Evolutionary conservation across 2,329 filamentous ascomycete genomes (phyloP), one percentile per base, ranked within the genome.

Genomic region (Neodidymelliopsis sp.): DNA sequence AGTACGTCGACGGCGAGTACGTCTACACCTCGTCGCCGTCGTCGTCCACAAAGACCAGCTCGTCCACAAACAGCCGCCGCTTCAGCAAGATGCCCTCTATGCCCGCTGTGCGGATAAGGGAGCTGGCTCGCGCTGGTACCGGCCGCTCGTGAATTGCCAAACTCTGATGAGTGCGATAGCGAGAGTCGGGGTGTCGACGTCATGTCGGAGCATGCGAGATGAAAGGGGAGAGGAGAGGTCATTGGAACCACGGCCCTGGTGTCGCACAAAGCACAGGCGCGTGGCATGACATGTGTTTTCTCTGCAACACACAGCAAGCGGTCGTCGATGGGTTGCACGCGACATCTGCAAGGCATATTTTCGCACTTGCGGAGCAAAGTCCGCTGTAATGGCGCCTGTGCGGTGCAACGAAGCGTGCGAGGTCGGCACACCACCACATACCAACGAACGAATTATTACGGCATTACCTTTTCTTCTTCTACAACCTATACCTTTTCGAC

Each of bases 1-100:
- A 90, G 72, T 97, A 97, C 75, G 89, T 97, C 58, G 90, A 97
- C 71, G 94, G 92, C 75, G 93, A 97, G 79, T 97, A 97, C 78
- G 81, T 96, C 73, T 95, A 91, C 81, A 72, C 72, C 39, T 67
- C 68, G 13, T 68, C 67, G 16, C 71, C 71, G 15, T 65, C 66
- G 11, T 66, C 66, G 9, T 62, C 67, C 30, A 69, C 62, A 6
- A 66, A 63, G 13, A 60, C 65, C 19, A 57, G 56, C 25, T 30
- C 35, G 16, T 55, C 62, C 4, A 62, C 61, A 37, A 61, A 52
- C 41, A 64, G 40, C 56, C 59, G 65, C 23, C 69, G 70, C 24
- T 62, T 70, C 53, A 71, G 68, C 62, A 71, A 71, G 50, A 65
- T 65, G 49, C 70, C 70, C 13, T 56, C 59, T 5, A 63, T 65